Evolutionary conservation across 169 alveolate genomes (phyloP), one percentile per base, ranked within the genome.

Genomic region (Plasmodium vivax): DNA sequence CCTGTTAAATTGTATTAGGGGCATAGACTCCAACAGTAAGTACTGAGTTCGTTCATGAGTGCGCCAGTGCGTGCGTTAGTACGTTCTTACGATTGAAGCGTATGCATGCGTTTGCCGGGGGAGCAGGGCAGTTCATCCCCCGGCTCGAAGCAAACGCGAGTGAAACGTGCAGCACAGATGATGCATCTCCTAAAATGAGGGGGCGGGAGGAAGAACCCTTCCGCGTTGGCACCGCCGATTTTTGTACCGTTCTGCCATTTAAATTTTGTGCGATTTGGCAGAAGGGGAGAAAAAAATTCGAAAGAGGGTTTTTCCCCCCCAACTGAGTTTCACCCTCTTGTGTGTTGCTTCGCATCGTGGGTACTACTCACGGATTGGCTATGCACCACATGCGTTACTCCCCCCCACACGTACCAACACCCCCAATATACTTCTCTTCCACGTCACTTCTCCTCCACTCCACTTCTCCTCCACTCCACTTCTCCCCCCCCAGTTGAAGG

Each of bases 401-500:
- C 75, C 30, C 34, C 30, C 1, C 36, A 19, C 19, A 6, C 14
- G 19, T 62, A 7, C 34, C 41, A 36, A 19, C 34, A 62, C 75
- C 6, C 5, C 4, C 32, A 23, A 2, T 62, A 12, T 2, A 23
- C 34, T 62, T 34, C 6, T 30, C 77, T 23, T 23, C 27, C 27
- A 23, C 27, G 27, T 23, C 27, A 23, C 27, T 23, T 23, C 27
- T 23, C 54, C 51, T 36, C 54, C 34, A 6, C 14, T 62, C 34
- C 12, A 23, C 34, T 62, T 34, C 6, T 30, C 77, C 51, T 36
- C 54, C 34, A 6, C 14, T 62, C 34, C 12, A 23, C 34, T 62
- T 34, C 6, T 30, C 54, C 51, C 54, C 54, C 27, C 45, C 38
- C 73, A 95, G 98, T 96, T 73, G 98, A 98, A 91, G 99, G 99